Evolutionary conservation across 306 rosid species (phyloP).

Genomic region (Quercus glauca): DNA sequence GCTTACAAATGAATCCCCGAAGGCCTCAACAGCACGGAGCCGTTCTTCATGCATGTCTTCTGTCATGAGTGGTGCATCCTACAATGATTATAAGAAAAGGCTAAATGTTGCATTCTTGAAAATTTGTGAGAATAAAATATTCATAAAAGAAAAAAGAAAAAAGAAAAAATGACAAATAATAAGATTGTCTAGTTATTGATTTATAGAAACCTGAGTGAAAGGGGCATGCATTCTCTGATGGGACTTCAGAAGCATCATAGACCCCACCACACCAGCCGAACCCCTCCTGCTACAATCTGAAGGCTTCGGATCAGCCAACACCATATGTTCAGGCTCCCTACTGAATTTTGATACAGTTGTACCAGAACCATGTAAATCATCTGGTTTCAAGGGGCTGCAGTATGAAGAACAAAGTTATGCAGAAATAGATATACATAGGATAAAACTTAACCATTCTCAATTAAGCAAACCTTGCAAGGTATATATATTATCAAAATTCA

Average conservation of each 20-base stretch:
- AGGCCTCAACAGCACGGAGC: slow-evolving; percentile 87
- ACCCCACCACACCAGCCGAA: slow-evolving; percentile 69
- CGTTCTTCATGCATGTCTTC: slow-evolving; percentile 99
- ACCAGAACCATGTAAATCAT: slow-evolving; percentile 38
- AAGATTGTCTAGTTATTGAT: slow-evolving; percentile 19
- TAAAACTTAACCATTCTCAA: slow-evolving; percentile 12
- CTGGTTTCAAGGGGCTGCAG: slow-evolving; percentile 43
- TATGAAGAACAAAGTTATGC: slow-evolving; percentile 18
- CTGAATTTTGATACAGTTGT: slow-evolving; percentile 21
- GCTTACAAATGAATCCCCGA: slow-evolving; percentile 88
- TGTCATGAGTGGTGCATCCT: slow-evolving; percentile 95
- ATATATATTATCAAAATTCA: neutral
- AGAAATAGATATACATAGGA: slow-evolving; percentile 5
- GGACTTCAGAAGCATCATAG: slow-evolving; percentile 81
- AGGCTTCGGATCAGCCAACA: slow-evolving; percentile 40
- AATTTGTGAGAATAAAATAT: neutral
- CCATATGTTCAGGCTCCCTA: slow-evolving; percentile 43
- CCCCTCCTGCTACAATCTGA: slow-evolving; percentile 63
- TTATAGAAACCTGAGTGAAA: slow-evolving; percentile 77
- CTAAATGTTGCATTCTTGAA: slow-evolving; percentile 21
- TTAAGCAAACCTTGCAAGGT: neutral
- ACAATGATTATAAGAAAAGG: slow-evolving; percentile 22
- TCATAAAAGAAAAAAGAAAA: slow-evolving; percentile 8
- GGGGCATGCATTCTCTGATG: slow-evolving; percentile 86
- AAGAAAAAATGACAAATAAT: neutral